Evolutionary conservation across 2,329 filamentous ascomycete species (phyloP), one percentile per base, ranked within the genome.

Genomic region (Teratosphaeria nubilosa): DNA sequence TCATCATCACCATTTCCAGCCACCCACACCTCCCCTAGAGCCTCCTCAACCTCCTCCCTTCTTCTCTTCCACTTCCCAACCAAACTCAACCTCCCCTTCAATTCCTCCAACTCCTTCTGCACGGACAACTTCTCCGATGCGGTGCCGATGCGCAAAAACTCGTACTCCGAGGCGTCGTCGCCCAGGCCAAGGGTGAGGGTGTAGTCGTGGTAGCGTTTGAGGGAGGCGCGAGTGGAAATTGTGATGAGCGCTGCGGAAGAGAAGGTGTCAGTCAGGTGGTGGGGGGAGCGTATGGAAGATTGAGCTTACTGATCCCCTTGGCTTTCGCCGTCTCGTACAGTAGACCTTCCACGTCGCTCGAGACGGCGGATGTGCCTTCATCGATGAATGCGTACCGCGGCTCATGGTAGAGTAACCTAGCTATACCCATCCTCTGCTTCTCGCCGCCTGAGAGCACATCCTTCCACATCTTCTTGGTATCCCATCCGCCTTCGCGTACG

Each of bases 381-480:
- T 99, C 94, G 58, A 99, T 85, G 67, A 99, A 90, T 1, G 91
- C 94, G 70, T 95, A 99, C 60, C 87, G 81, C 16, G 94, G 94
- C 75, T 97, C 92, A 69, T 99, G 94, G 69, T 99, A 99, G 48
- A 97, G 77, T 54, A 99, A 73, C 51, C 94, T 80, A 3, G 95
- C 92, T 67, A 99, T 90, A 0, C 85, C 90, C 82, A 99, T 90
- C 24, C 94, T 81, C 76, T 99, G 94, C 77, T 99, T 99, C 79
- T 99, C 94, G 13, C 94, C 94, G 45, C 94, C 94, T 63, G 87
- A 92, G n/a, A 99, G 80, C 4, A 99, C 90, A 66, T 97, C 92
- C 75, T 97, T 96, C 94, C 94, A 99, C 70, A 96, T 91, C 74
- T 99, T 97, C 58, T 90, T 83, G 4, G 90, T 94, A 70, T 99